A percentile compares a stretch with the other conserved stretches of the same genome.
phyloP scores from a whole-genome alignment of 2,329 filamentous ascomycete genomes.

The Falciphora oryzae region DNA sequence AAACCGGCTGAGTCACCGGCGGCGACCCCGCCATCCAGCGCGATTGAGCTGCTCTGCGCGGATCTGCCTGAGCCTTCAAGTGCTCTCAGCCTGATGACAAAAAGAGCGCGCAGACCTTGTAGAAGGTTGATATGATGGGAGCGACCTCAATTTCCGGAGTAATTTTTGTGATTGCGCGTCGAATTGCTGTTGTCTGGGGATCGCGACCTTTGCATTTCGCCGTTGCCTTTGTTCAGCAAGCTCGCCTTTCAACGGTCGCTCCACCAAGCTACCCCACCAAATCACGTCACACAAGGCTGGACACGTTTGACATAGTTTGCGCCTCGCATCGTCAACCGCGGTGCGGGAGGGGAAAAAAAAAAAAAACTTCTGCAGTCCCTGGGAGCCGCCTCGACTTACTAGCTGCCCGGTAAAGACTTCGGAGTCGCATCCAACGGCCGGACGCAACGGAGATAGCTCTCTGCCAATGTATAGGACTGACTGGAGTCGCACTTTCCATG shows the following conservation, averaged over 20 bases:
- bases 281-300: neutral
- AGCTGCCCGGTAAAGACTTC: neutral
- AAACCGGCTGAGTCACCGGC: neutral
- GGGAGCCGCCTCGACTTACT: neutral
- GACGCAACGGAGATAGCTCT: neutral
- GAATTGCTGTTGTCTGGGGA: neutral
- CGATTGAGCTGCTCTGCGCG: neutral
- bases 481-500: neutral
- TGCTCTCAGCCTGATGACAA: neutral
- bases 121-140: neutral
- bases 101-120: neutral
- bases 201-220: neutral
- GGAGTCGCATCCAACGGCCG: neutral
- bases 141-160: neutral
- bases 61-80: neutral
- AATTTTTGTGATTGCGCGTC: neutral
- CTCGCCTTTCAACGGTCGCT: neutral
- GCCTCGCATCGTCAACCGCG: neutral
- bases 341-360: neutral
- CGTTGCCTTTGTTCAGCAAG: neutral
- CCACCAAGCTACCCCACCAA: slow-evolving; percentile 1
- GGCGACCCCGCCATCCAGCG: neutral
- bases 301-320: neutral
- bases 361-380: neutral
- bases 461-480: neutral